Percentiles rank a stretch among this genome's conserved stretches.
Evolutionary conservation across 2,329 filamentous ascomycete genomes (phyloP).

Genomic region (Trichoderma sp.): DNA sequence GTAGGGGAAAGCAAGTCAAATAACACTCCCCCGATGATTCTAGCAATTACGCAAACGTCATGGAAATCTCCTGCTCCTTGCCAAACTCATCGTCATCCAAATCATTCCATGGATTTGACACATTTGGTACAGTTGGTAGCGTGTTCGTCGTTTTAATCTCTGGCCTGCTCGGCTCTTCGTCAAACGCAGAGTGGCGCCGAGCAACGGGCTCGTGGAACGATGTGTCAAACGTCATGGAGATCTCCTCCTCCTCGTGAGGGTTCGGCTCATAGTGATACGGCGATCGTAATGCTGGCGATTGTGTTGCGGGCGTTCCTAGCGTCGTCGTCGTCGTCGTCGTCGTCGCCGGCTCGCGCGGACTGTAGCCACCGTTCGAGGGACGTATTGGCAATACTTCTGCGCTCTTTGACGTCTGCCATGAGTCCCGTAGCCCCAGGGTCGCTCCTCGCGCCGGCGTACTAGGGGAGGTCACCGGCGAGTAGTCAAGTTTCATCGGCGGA

Average conservation of each 20-base stretch:
- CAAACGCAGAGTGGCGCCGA: conserved; percentile 1
- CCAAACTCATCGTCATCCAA: conserved; percentile 69
- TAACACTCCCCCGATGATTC: background rate
- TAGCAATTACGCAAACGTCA: conserved; percentile 72
- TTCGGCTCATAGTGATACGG: conserved; percentile 35
- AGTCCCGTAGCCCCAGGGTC: conserved; percentile 27
- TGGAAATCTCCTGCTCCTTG: conserved; percentile 72
- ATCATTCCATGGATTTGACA: conserved; percentile 68
- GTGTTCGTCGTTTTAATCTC: conserved; percentile 47
- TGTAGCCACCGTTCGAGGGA: conserved; percentile 32
- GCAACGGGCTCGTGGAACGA: conserved; percentile 46
- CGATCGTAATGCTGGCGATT: background rate
- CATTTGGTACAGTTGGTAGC: conserved; percentile 48
- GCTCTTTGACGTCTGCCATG: conserved; percentile 51
- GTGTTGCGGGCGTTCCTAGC: background rate
- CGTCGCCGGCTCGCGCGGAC: background rate
- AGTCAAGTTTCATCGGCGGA: conserved; percentile 82
- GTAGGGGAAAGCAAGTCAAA: background rate
- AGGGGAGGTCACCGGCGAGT: conserved; percentile 43
- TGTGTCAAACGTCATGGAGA: conserved; percentile 74
- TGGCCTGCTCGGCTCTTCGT: conserved; percentile 35
- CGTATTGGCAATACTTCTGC: conserved; percentile 41
- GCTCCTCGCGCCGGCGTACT: conserved; percentile 30
- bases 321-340: background rate
- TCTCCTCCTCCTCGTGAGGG: conserved; percentile 55